Conservation (phyloP, 371 early-diverging fungal genomes). For the Zychaea mexicana region DNA sequence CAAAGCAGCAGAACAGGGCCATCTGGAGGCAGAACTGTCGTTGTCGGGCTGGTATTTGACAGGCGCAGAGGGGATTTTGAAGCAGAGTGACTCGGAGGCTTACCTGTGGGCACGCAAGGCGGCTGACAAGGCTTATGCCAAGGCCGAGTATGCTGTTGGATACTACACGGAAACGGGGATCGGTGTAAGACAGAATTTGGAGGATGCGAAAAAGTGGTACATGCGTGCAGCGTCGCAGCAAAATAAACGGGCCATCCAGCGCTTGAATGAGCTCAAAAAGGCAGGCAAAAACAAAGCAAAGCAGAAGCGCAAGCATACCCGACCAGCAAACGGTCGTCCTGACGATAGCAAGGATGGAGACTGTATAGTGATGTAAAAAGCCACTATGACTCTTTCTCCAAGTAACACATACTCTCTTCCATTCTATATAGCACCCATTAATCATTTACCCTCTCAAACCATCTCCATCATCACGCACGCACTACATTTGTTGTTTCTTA, state of each 20-base stretch:
- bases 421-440: too few species aligned
- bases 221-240: slow-evolving; percentile 76
- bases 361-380: slow-evolving; percentile 42
- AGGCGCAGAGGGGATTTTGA: slow-evolving; percentile 78
- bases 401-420: too few species aligned
- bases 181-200: slow-evolving; percentile 66
- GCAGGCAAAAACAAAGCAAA: slow-evolving; percentile 44
- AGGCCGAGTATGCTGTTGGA: slow-evolving; percentile 91
- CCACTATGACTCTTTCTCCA: not conserved
- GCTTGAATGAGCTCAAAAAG: slow-evolving; percentile 74
- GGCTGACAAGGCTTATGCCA: slow-evolving; percentile 80
- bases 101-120: slow-evolving; percentile 89
- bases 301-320: slow-evolving; percentile 36
- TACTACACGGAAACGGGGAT: slow-evolving; percentile 85
- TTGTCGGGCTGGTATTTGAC: slow-evolving; percentile 92
- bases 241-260: slow-evolving; percentile 72
- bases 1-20: slow-evolving; percentile 85
- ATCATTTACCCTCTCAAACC: not conserved
- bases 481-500: not conserved
- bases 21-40: slow-evolving; percentile 82
- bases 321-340: slow-evolving; percentile 26
- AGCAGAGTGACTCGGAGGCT: slow-evolving; percentile 82
- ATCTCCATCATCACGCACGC: not conserved
- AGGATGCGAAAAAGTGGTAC: slow-evolving; percentile 82
- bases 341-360: slow-evolving; percentile 39